Evolutionary conservation across 306 rosid species (phyloP).

Genomic region (Glycyrrhiza uralensis): DNA sequence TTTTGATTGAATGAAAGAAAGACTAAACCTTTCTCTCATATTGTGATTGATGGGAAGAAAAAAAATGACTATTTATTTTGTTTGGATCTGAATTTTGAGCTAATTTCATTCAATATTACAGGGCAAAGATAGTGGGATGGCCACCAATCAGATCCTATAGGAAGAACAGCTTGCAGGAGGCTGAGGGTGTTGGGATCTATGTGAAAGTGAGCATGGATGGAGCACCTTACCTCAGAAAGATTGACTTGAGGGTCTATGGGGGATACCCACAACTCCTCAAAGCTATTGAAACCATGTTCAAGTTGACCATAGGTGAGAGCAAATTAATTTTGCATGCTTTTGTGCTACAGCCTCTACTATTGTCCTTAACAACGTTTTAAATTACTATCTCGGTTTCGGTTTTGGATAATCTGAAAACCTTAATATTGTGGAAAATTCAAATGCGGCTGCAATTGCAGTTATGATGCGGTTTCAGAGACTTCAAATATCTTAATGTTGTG

Average conservation of each 20-base stretch:
- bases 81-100: neutral
- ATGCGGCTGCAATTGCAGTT: too few relatives aligned
- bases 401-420: too few relatives aligned
- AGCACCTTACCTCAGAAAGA: slow-evolving; percentile 93
- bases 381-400: too few relatives aligned
- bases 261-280: slow-evolving; percentile 64
- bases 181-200: slow-evolving; percentile 56
- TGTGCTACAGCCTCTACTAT: too few relatives aligned
- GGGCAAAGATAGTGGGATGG: slow-evolving; percentile 94
- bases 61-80: neutral
- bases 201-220: slow-evolving; percentile 98
- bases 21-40: neutral
- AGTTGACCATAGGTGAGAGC: slow-evolving; percentile 61
- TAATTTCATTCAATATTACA: slow-evolving; percentile 23
- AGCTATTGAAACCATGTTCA: slow-evolving; percentile 78
- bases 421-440: too few relatives aligned
- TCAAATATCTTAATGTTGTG: neutral
- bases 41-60: too few relatives aligned
- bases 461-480: too few relatives aligned
- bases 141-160: slow-evolving; percentile 82
- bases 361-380: too few relatives aligned
- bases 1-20: neutral
- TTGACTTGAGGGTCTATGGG: slow-evolving; percentile 60
- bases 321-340: too few relatives aligned
- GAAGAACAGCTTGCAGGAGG: slow-evolving; percentile 65